A percentile compares a stretch with the other conserved stretches of the same genome.
phyloP scores from a whole-genome alignment of 352 stramenopile species.

The Phytophthora capsici region DNA sequence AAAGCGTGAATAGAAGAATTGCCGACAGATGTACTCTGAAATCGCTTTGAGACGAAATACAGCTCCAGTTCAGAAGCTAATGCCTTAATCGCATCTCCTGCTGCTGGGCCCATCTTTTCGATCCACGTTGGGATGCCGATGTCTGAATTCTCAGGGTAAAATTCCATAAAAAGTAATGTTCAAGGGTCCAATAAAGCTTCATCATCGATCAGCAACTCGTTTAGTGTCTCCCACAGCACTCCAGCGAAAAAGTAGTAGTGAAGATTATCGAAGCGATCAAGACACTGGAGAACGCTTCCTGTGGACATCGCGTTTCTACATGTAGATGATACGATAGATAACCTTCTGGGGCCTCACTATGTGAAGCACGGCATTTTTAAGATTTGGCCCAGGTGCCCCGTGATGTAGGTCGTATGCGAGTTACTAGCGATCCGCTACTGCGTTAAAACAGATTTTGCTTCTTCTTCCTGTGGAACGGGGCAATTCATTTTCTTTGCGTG shows the following conservation, averaged over 20 bases:
- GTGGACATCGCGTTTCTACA: not conserved
- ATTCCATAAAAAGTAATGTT: constrained; percentile 22
- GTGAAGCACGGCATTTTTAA: constrained; percentile 38
- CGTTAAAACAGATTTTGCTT: not conserved
- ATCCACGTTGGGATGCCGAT: constrained; percentile 5
- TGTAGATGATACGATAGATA: constrained; percentile 15
- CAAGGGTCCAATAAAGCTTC: constrained; percentile 14
- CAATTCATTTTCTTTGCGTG: constrained; percentile 30
- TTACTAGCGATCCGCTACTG: constrained; percentile 17
- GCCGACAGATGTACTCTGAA: constrained; percentile 39
- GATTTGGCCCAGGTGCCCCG: constrained; percentile 26
- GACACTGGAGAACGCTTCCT: not conserved
- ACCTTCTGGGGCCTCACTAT: constrained; percentile 25
- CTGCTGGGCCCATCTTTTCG: not conserved
- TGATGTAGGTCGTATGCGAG: constrained; percentile 22
- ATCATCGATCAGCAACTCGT: constrained; percentile 38
- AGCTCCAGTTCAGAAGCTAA: constrained; percentile 22
- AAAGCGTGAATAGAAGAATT: too few species aligned
- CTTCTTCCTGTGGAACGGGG: constrained; percentile 15
- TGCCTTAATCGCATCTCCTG: constrained; percentile 4
- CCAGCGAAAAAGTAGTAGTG: constrained; percentile 35
- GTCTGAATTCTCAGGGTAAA: constrained; percentile 24
- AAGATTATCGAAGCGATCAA: constrained; percentile 35
- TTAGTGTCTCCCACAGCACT: constrained; percentile 35
- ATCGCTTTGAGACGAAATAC: constrained; percentile 29